phyloP scores from a whole-genome alignment of 768 basidiomycete genomes.

The Boletales sp. region DNA sequence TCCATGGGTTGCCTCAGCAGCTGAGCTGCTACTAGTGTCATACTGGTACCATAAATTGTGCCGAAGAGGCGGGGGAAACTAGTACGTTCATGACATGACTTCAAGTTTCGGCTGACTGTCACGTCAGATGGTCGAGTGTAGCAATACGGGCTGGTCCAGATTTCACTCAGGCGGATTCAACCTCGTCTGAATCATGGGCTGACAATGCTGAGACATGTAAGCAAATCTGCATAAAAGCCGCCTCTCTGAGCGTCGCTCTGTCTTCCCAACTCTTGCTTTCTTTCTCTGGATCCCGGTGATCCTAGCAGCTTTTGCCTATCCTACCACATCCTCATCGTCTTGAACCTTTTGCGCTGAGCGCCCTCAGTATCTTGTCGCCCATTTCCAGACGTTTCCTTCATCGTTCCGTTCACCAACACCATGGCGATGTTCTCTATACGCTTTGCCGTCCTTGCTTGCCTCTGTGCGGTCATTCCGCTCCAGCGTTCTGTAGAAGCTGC shows the following conservation, averaged over 20 bases:
- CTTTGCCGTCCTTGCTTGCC: constrained; percentile 44
- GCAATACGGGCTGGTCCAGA: too few species aligned
- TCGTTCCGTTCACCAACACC: constrained; percentile 12
- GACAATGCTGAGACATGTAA: constrained; percentile 15
- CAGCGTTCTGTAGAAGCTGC: constrained; percentile 38
- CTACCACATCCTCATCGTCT: constrained; percentile 16
- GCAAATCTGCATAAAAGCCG: constrained; percentile 18
- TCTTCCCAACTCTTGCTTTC: constrained; percentile 37
- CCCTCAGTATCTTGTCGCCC: constrained; percentile 10
- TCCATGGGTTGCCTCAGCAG: too few species aligned
- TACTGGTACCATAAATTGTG: too few species aligned
- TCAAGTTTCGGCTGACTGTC: too few species aligned
- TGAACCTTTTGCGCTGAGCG: constrained; percentile 23
- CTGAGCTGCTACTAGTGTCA: too few species aligned
- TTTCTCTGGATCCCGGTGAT: constrained; percentile 55
- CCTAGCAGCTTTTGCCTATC: constrained; percentile 24
- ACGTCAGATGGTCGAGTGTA: too few species aligned
- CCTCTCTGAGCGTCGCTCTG: constrained; percentile 9
- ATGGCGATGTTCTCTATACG: constrained; percentile 52
- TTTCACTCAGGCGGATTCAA: constrained; percentile 12
- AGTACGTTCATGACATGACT: too few species aligned
- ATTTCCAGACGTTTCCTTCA: constrained; percentile 2
- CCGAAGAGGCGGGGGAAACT: too few species aligned
- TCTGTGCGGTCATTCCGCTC: constrained; percentile 42
- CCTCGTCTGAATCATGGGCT: constrained; percentile 12